Evolutionary conservation across 2,329 filamentous ascomycete genomes (phyloP), one percentile per base, ranked within the genome.

Genomic region (Ophiocordyceps sinensis): DNA sequence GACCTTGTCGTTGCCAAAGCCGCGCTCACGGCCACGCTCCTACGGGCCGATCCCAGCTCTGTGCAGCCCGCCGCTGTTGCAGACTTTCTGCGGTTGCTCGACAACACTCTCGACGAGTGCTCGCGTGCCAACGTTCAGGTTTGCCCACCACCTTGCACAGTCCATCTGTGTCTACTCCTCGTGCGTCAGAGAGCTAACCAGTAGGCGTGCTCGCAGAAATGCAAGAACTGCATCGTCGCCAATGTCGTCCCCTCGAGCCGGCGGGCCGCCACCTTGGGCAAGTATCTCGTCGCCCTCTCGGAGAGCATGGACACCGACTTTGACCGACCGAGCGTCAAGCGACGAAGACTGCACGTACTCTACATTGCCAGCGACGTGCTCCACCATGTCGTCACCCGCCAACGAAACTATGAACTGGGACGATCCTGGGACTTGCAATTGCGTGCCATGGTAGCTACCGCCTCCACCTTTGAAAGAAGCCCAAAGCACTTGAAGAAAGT

Each of bases 81-180:
- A 50, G 61, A 71, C 43, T 83, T 89, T 60, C 75, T 86, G 59
- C 58, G 65, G 47, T 67, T 77, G 44, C 69, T 91, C 53, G 73
- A 79, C 59, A 65, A 70, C 56, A 73, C 73, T 52, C 64, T 85
- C 56, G 64, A 71, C 63, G 73, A 77, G 66, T 89, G 85, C 74
- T 84, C 83, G 55, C 73, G 78, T 56, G 65, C 70, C 68, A 87
- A 89, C 68, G 81, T 91, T 71, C 85, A 91, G 85, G 85, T 91
- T 85, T 86, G 81, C 70, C n/a, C 32, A 35, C 15, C 32, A 19
- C n/a, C 10, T 17, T 14, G 3, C 4, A 34, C 41, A 12, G 13
- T 19, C 17, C 19, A 36, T 44, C 43, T 46, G 38, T 36, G 28
- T 38, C 19, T 4, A 28, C 12, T 37, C 28, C 28, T 15, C 32